These are phyloP conservation scores for Trichomonas vaginalis DNA, from an alignment of 208 protist genomes.

Conservation along the genomic window DNA sequence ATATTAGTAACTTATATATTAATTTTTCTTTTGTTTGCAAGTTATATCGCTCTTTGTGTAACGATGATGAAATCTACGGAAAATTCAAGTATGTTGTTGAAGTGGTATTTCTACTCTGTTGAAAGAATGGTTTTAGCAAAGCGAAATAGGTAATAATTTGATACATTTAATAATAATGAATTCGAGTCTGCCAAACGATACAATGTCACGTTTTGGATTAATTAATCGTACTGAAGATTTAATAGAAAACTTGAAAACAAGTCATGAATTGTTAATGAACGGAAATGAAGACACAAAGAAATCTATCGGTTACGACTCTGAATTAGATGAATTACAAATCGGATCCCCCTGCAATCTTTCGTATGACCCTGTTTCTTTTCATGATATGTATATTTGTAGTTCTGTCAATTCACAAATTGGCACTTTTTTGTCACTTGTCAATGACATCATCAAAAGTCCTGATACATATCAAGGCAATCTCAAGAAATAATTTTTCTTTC, in stretches of 20 bases:
- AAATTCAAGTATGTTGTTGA: background rate
- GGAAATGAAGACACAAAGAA: no score
- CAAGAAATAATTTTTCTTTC: no score
- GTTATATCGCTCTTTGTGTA: background rate
- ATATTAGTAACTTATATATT: background rate
- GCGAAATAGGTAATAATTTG: background rate
- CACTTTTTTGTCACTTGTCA: background rate
- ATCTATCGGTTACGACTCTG: no score
- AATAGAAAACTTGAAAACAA: no score
- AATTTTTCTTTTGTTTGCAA: background rate
- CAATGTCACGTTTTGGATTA: no score
- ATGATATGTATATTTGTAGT: background rate
- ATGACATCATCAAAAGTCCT: background rate
- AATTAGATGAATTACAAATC: no score
- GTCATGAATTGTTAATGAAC: no score
- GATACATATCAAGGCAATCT: background rate
- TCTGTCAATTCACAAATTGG: background rate
- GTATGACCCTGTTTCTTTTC: no score
- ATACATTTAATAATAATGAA: background rate
- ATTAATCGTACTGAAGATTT: no score
- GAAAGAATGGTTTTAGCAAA: no score
- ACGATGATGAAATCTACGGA: background rate
- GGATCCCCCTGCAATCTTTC: no score
- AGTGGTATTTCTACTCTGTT: background rate
- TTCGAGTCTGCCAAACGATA: no score